These are phyloP conservation scores for Blepharisma stoltei DNA, from an alignment of 73 alveolate genomes.

Conservation along the genomic window DNA sequence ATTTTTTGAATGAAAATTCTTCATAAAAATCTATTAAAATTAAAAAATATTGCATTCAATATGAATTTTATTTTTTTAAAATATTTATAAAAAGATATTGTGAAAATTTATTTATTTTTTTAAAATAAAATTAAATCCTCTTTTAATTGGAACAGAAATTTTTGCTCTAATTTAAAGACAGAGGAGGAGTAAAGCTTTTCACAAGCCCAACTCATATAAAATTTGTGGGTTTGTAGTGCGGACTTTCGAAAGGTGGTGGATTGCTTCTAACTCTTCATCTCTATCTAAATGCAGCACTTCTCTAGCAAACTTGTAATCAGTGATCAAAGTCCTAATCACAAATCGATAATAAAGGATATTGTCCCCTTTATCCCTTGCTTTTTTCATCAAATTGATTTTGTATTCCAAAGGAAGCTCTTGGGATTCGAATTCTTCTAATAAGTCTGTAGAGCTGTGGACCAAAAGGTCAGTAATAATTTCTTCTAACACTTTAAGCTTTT, in stretches of 20 bases:
- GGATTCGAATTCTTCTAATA: constrained; percentile 4
- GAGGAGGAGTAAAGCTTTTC: constrained; percentile 3
- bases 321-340: constrained; percentile 13
- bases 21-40: too few relatives aligned
- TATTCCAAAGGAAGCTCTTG: constrained; percentile 5
- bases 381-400: constrained; percentile 8
- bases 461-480: constrained; percentile 21
- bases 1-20: too few relatives aligned
- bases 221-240: constrained; percentile 17
- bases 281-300: constrained; percentile 15
- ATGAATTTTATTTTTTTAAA: too few relatives aligned
- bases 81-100: too few relatives aligned
- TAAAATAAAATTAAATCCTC: too few relatives aligned
- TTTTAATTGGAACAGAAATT: too few relatives aligned
- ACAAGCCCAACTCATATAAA: constrained; percentile 12
- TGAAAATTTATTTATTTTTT: too few relatives aligned
- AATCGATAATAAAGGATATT: background rate
- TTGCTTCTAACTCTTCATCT: constrained; percentile 27
- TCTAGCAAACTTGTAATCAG: background rate
- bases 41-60: too few relatives aligned
- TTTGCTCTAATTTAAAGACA: too few relatives aligned
- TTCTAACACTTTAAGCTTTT: constrained; percentile 8
- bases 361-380: constrained; percentile 8
- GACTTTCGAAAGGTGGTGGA: background rate
- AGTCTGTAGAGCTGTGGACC: background rate